phyloP scores from a whole-genome alignment of 768 basidiomycete species.

The Royoungia palumana region DNA sequence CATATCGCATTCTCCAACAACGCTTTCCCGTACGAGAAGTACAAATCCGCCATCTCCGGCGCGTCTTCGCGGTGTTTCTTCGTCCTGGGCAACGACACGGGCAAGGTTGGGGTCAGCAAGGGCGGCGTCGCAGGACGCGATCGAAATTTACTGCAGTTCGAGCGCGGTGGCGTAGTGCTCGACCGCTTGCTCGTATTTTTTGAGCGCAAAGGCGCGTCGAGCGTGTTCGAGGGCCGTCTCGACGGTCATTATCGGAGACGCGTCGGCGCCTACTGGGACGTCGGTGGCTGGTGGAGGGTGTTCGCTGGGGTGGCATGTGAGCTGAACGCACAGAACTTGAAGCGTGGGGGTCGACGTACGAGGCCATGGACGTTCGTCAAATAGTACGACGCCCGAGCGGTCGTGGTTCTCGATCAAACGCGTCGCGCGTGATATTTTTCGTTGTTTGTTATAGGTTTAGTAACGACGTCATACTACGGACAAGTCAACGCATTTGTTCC shows the following conservation, averaged over 20 bases:
- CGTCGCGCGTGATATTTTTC: too few relatives aligned
- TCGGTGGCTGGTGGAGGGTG: neutral
- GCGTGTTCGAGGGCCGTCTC: constrained; percentile 71
- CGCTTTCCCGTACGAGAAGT: constrained; percentile 90
- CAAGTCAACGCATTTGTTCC: too few relatives aligned
- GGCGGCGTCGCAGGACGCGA: neutral
- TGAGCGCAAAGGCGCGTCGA: constrained; percentile 85
- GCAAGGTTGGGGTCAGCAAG: constrained; percentile 12
- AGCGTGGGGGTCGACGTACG: constrained; percentile 16
- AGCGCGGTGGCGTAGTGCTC: constrained; percentile 83
- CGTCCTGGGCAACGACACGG: constrained; percentile 48
- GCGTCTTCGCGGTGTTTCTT: constrained; percentile 74
- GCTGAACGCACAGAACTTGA: too few relatives aligned
- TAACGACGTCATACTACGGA: too few relatives aligned
- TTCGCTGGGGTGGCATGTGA: constrained; percentile 9
- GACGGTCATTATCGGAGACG: constrained; percentile 33
- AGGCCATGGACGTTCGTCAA: constrained; percentile 15
- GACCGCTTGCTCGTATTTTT: constrained; percentile 81
- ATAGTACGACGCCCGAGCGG: too few relatives aligned
- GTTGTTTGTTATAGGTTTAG: too few relatives aligned
- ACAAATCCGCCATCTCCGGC: constrained; percentile 81
- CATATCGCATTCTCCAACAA: constrained; percentile 88
- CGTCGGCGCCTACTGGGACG: constrained; percentile 19
- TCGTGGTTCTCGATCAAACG: neutral
- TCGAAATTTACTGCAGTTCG: constrained; percentile 72